Evolutionary conservation across 768 basidiomycete genomes (phyloP), one percentile per base, ranked within the genome.

Genomic region (Collybia sordida): DNA sequence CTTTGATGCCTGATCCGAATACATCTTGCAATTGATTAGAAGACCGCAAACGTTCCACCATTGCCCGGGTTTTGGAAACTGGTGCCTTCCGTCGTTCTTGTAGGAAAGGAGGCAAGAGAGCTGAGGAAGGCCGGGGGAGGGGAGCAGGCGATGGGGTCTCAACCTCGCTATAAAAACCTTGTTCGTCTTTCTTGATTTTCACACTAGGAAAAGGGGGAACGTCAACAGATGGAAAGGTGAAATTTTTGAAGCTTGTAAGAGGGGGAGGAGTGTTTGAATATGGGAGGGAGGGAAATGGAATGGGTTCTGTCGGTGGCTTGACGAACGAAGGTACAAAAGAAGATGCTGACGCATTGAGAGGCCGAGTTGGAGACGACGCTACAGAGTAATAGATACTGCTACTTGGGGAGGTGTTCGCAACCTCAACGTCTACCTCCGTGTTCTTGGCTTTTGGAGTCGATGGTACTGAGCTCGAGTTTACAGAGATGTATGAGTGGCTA

Each of bases 21-120:
- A 31, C 11, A 12, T 38, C 36, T 25, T 45, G 34, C 14, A 34
- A 38, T 12, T 56, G 51, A 38, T 55, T 51, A 24, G 53, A 54
- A 6, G 73, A 79, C 46, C 80, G 74, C 35, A 84, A 61, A 28
- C 73, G 72, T 54, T 85, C 82, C 24, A 85, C 79, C 36, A 85
- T 79, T 54, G 80, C 77, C 11, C 83, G 73, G 17, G 83, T 85
- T 58, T 76, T 78, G 18, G 82, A 84, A 25, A 71, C 60, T 18
- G 79, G 71, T 9, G 68, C 65, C 38, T 71, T 72, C 23, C 65
- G 70, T 15, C 69, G 70, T 36, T 76, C 74, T 40, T 77, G 71
- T 22, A 82, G 65, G 63, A 81, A 81, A 6, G 77, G 67, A 0
- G 80, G 79, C 19, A 83, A 67, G 42, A 77, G 66, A 4, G 65